Evolutionary conservation across 2,329 filamentous ascomycete species (phyloP).

Genomic region (Neonectria punicea): DNA sequence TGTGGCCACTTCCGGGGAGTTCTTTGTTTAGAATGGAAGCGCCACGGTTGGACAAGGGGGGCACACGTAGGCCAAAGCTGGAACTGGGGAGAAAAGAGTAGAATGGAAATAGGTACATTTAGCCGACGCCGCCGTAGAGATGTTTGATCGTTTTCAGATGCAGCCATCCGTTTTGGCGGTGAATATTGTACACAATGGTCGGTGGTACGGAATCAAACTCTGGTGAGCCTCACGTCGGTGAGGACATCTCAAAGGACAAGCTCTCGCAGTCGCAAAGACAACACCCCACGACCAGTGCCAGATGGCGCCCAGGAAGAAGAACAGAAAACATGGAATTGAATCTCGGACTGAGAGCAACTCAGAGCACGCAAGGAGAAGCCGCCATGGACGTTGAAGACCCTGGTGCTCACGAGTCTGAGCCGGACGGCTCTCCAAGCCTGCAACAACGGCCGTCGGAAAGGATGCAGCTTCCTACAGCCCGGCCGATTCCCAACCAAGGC

Average conservation of each 20-base stretch:
- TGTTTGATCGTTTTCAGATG: not conserved
- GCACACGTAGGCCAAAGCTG: not conserved
- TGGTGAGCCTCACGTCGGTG: not conserved
- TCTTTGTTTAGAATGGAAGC: slow-evolving; percentile 35
- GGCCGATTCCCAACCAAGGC: not conserved
- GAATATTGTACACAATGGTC: not conserved
- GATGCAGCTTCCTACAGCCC: not conserved
- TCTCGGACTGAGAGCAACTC: slow-evolving; percentile 19
- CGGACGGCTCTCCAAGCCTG: not conserved
- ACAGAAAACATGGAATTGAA: slow-evolving; percentile 35
- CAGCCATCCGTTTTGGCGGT: not conserved
- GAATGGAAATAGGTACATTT: not conserved
- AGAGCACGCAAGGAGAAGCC: not conserved
- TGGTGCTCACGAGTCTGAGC: not conserved
- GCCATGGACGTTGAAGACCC: not conserved
- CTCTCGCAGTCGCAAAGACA: not conserved
- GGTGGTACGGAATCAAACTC: slow-evolving; percentile 2
- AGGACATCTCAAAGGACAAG: not conserved
- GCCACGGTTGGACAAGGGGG: slow-evolving; percentile 25
- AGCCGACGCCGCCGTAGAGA: not conserved
- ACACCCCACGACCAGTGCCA: not conserved
- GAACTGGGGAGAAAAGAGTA: not conserved
- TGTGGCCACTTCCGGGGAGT: not conserved
- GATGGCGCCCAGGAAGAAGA: slow-evolving; percentile 36
- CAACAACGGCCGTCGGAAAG: not conserved